Conservation (phyloP, 768 basidiomycete genomes). For the Suillus tomentosus region DNA sequence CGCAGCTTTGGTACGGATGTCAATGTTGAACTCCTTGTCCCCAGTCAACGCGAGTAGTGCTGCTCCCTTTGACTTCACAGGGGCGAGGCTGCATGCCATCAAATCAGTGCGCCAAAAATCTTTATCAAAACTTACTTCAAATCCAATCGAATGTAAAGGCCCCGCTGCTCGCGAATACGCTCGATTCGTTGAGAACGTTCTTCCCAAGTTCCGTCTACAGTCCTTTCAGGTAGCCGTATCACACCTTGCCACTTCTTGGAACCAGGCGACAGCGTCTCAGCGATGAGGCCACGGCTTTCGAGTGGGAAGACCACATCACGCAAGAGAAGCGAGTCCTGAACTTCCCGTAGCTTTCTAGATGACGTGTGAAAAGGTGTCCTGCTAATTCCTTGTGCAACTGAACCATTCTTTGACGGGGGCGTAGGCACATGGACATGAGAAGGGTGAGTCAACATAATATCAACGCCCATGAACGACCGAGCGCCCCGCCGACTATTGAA, state of each 20-base stretch:
- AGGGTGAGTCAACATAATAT: conserved; percentile 49
- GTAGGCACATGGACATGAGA: conserved; percentile 45
- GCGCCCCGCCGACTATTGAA: conserved; percentile 43
- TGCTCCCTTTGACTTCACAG: conserved; percentile 52
- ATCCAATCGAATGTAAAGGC: conserved; percentile 41
- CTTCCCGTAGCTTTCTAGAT: conserved; percentile 5
- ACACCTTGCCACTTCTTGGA: conserved; percentile 53
- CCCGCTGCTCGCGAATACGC: conserved; percentile 30
- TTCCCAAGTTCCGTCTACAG: conserved; percentile 29
- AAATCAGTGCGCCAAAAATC: conserved; percentile 3
- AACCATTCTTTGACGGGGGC: conserved; percentile 19
- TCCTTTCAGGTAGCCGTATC: conserved; percentile 45
- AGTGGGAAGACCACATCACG: conserved; percentile 45
- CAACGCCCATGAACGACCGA: conserved; percentile 36
- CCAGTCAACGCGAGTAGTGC: conserved; percentile 59
- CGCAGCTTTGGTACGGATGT: conserved; percentile 44
- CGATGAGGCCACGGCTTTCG: conserved; percentile 46
- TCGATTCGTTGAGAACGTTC: conserved; percentile 25
- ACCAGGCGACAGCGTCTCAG: conserved; percentile 34
- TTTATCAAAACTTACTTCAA: conserved; percentile 27
- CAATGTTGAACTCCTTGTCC: conserved; percentile 48
- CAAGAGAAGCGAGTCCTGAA: conserved; percentile 31
- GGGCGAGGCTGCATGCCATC: conserved; percentile 38
- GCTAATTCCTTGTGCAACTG: neutral
- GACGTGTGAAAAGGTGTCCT: conserved; percentile 1